Evolutionary conservation across 352 stramenopile genomes (phyloP).

Genomic region (Phytopythium aichiense): DNA sequence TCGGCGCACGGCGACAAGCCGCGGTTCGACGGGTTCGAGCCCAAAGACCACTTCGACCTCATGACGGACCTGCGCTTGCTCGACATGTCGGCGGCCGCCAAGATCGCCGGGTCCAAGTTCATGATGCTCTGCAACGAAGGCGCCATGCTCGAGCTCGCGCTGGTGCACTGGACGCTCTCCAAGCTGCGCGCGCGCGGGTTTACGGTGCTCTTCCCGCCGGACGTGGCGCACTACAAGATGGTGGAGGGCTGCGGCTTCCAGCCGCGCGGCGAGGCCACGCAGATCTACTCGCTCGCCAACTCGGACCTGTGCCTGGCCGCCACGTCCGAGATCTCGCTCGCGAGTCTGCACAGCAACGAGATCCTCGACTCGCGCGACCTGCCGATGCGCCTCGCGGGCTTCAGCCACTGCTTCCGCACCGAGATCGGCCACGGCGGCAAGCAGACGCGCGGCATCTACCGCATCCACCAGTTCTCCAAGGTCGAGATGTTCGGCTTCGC

Average conservation of each 20-base stretch:
- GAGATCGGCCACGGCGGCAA: conserved; percentile 80
- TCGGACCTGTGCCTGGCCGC: conserved; percentile 81
- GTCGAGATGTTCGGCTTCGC: conserved; percentile 89
- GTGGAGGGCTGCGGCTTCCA: conserved; percentile 86
- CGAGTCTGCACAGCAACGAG: conserved; percentile 67
- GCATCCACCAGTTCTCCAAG: conserved; percentile 90
- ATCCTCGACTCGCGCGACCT: conserved; percentile 53
- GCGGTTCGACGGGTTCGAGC: conserved; percentile 41
- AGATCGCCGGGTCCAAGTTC: conserved; percentile 82
- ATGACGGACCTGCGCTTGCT: conserved; percentile 61
- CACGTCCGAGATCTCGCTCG: conserved; percentile 87
- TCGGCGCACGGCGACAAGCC: conserved; percentile 51
- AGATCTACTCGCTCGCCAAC: conserved; percentile 86
- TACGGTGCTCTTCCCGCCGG: conserved; percentile 68
- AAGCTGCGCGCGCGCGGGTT: conserved; percentile 72
- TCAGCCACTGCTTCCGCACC: conserved; percentile 87
- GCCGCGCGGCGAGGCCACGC: conserved; percentile 77
- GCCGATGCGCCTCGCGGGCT: conserved; percentile 73
- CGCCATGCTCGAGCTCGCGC: conserved; percentile 83
- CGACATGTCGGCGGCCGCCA: conserved; percentile 64
- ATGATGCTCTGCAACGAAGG: conserved; percentile 84
- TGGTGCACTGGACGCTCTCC: conserved; percentile 76
- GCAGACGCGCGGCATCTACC: conserved; percentile 77
- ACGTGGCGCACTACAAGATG: conserved; percentile 80
- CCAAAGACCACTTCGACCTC: conserved; percentile 73